Evolutionary conservation across 2,329 filamentous ascomycete genomes (phyloP).

Genomic region (Paramyrothecium roridum): DNA sequence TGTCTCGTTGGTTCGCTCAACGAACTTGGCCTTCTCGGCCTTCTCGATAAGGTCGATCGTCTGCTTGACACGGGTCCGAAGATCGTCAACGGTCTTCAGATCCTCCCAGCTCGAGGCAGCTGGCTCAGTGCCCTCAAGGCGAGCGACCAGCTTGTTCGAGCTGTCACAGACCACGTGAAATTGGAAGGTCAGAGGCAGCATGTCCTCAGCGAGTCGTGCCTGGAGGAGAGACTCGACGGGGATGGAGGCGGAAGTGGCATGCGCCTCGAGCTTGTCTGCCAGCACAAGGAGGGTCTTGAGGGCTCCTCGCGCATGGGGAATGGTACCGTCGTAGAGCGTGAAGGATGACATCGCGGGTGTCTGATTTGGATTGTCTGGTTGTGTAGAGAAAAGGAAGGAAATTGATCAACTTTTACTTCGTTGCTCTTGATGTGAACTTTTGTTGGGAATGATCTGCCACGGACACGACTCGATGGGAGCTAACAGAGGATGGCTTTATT

Average conservation of each 20-base stretch:
- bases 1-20: slow-evolving; percentile 21
- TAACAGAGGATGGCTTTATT: too few species aligned
- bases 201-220: slow-evolving; percentile 34
- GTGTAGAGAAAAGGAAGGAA: too few species aligned
- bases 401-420: too few species aligned
- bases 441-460: too few species aligned
- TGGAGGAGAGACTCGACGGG: slow-evolving; percentile 25
- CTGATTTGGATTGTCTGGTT: background rate
- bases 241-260: slow-evolving; percentile 11
- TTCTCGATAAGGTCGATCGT: slow-evolving; percentile 24
- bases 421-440: too few species aligned
- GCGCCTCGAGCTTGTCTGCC: slow-evolving; percentile 31
- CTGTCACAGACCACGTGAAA: slow-evolving; percentile 26
- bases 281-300: slow-evolving; percentile 28
- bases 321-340: slow-evolving; percentile 38
- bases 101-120: slow-evolving; percentile 17
- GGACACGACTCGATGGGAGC: too few species aligned
- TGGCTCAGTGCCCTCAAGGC: slow-evolving; percentile 26
- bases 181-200: slow-evolving; percentile 41
- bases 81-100: slow-evolving; percentile 28
- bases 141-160: slow-evolving; percentile 27
- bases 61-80: slow-evolving; percentile 28
- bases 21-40: slow-evolving; percentile 28
- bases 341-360: slow-evolving; percentile 7
- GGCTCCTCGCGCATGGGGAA: slow-evolving; percentile 26